Evolutionary conservation across 768 basidiomycete genomes (phyloP).

Genomic region (Phlebiopsis gigantea): DNA sequence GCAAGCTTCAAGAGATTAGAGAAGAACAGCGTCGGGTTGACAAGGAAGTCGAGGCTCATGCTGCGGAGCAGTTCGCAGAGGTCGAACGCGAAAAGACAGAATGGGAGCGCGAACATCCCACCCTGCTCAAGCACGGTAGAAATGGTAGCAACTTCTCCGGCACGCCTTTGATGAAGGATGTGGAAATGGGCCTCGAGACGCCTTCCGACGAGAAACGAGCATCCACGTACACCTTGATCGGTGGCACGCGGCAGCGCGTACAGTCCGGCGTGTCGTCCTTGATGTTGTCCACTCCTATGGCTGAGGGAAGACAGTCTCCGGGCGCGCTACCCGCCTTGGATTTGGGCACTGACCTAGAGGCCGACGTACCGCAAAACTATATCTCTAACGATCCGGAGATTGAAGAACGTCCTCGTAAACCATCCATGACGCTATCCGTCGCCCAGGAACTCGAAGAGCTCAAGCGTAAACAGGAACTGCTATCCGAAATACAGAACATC

Average conservation of each 20-base stretch:
- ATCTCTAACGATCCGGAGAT: slow-evolving; percentile 43
- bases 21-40: slow-evolving; percentile 70
- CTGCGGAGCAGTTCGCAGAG: slow-evolving; percentile 62
- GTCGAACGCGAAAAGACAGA: slow-evolving; percentile 67
- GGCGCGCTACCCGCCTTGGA: slow-evolving; percentile 67
- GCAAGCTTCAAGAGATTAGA: slow-evolving; percentile 74
- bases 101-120: slow-evolving; percentile 86
- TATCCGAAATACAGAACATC: slow-evolving; percentile 75
- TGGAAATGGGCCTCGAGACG: slow-evolving; percentile 33
- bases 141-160: slow-evolving; percentile 60
- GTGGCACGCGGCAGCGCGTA: slow-evolving; percentile 49
- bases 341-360: slow-evolving; percentile 68
- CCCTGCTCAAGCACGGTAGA: slow-evolving; percentile 53
- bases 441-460: slow-evolving; percentile 50
- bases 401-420: slow-evolving; percentile 17
- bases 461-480: slow-evolving; percentile 63
- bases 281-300: slow-evolving; percentile 52
- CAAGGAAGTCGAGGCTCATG: slow-evolving; percentile 68
- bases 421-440: slow-evolving; percentile 18
- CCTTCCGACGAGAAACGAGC: slow-evolving; percentile 45
- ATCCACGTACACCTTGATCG: slow-evolving; percentile 45
- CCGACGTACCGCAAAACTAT: slow-evolving; percentile 68
- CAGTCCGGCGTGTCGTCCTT: slow-evolving; percentile 72
- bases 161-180: slow-evolving; percentile 62
- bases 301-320: slow-evolving; percentile 58